phyloP scores from a whole-genome alignment of 768 basidiomycete genomes.

The Cyclocybe aegerita region DNA sequence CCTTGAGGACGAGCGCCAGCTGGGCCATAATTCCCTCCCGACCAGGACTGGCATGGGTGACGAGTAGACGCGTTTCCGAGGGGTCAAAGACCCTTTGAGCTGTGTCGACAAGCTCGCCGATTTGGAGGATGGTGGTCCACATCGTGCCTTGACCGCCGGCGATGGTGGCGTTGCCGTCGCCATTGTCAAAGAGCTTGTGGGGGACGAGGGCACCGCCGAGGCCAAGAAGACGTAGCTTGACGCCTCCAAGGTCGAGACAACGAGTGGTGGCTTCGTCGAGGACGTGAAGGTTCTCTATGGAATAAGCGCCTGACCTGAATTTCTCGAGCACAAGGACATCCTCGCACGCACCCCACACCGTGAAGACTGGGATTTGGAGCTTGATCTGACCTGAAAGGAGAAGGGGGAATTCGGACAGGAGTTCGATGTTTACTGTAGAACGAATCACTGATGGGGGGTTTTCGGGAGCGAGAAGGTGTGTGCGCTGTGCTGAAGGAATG shows the following conservation, averaged over 20 bases:
- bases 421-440: conserved; percentile 68
- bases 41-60: conserved; percentile 91
- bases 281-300: conserved; percentile 87
- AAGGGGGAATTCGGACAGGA: conserved; percentile 92
- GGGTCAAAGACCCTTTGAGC: conserved; percentile 92
- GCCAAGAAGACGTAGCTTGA: conserved; percentile 93
- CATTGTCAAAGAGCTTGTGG: conserved; percentile 94
- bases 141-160: conserved; percentile 98
- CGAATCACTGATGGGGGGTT: conserved; percentile 71
- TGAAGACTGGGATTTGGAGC: conserved; percentile 90
- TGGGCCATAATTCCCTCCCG: conserved; percentile 92
- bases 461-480: conserved; percentile 72
- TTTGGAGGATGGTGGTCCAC: conserved; percentile 97
- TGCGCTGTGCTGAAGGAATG: conserved; percentile 79
- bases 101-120: conserved; percentile 97
- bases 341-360: conserved; percentile 97
- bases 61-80: conserved; percentile 89
- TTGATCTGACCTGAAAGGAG: conserved; percentile 89
- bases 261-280: conserved; percentile 96
- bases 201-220: conserved; percentile 93
- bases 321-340: conserved; percentile 93
- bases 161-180: conserved; percentile 94
- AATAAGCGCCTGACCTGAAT: conserved; percentile 79
- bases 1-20: conserved; percentile 86
- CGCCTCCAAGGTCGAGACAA: conserved; percentile 86